Evolutionary conservation across 331 rosid genomes (phyloP), one percentile per base, ranked within the genome.

Genomic region (Ulmus americana): DNA sequence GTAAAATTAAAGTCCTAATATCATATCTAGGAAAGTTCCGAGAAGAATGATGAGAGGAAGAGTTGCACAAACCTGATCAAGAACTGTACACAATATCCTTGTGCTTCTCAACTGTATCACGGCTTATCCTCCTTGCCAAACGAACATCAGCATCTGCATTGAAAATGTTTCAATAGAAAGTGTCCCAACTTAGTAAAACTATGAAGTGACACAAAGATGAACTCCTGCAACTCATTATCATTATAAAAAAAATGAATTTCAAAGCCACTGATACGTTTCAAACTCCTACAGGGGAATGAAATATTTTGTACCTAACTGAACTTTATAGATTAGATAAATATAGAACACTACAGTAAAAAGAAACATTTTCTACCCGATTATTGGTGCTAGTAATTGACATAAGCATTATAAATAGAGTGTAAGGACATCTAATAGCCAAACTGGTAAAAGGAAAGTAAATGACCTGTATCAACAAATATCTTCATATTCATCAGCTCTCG

Each of bases 61-160:
- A 60, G 51, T 74, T 41, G 54, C 51, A 28, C 35, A 50, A 63
- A 94, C 99, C 99, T 94, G 99, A 81, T 94, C 99, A 63, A 94
- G 97, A 68, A 94, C 97, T 44, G 90, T 48, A 65, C 91, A n/a
- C 95, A 74, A 94, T 85, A 77, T 87, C 89, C 69, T 97, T 83
- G 68, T 75, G 76, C 81, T 85, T 94, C 68, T 82, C 95, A 63
- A 76, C 85, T 9, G 95, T 94, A 72, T 94, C 99, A 62, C 95
- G 95, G 74, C 83, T 87, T 63, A 94, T 90, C 84, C 99, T 87
- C 83, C 99, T 94, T 9, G 97, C 97, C 73, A 94, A 76, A 70
- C 99, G 97, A 81, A 90, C 85, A 85, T 94, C 99, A 89, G 97
- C 97, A 90, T 94, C 99, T 94, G 99, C 97, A 87, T 95, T 84